These are phyloP conservation scores for Hypomontagnella monticulosa DNA, from an alignment of 495 filamentous ascomycete species.

Conservation along the genomic window DNA sequence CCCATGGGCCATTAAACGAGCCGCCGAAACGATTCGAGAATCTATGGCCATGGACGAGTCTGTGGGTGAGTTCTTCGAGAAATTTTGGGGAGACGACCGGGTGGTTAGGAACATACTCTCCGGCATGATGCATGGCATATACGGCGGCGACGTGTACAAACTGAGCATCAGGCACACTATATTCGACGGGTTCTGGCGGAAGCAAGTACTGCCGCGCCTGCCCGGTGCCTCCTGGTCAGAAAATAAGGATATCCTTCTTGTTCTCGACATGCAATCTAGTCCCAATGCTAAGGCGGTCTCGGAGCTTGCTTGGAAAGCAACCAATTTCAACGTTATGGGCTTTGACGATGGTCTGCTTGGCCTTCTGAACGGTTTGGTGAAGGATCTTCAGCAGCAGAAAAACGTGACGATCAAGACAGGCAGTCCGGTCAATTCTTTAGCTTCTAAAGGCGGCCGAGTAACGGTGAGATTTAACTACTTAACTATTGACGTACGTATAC, in stretches of 20 bases:
- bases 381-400: constrained; percentile 52
- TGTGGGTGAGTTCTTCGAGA: constrained; percentile 71
- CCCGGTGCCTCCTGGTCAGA: not conserved
- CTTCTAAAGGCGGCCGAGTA: constrained; percentile 29
- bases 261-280: constrained; percentile 8
- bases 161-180: constrained; percentile 71
- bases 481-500: not conserved
- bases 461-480: constrained; percentile 20
- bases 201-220: not conserved
- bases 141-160: constrained; percentile 88
- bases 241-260: constrained; percentile 23
- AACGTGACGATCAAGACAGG: constrained; percentile 65
- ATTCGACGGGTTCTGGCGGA: constrained; percentile 27
- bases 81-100: constrained; percentile 60
- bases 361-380: constrained; percentile 59
- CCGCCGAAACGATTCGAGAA: not conserved
- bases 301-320: constrained; percentile 22
- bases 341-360: constrained; percentile 68
- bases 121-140: constrained; percentile 86
- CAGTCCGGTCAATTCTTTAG: constrained; percentile 51
- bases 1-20: not conserved
- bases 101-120: constrained; percentile 81
- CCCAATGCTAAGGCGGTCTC: constrained; percentile 30
- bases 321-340: constrained; percentile 38
- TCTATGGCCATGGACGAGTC: constrained; percentile 68